A percentile compares a stretch with the other conserved stretches of the same genome.
These are phyloP conservation scores for Nicotiana noctiflora DNA, from an alignment of 257 asterid genomes.

Conservation along the genomic window DNA sequence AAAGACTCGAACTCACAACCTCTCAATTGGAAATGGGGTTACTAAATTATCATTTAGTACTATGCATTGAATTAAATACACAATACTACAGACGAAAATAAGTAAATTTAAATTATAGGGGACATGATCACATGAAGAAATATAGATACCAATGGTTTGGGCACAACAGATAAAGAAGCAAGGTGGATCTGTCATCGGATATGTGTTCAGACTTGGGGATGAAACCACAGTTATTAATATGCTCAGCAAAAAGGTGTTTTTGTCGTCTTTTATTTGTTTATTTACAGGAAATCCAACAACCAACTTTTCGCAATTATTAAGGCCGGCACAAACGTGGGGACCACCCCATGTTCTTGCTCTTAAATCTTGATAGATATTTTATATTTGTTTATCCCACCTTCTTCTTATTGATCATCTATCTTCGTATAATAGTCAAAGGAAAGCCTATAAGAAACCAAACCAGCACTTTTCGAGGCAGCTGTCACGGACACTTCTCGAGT, in stretches of 20 bases:
- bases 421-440: neutral
- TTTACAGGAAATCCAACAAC: neutral
- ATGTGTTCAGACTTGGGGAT: neutral
- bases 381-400: too few relatives aligned
- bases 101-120: too few relatives aligned
- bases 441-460: neutral
- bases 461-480: neutral
- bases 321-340: neutral
- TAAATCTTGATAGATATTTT: too few relatives aligned
- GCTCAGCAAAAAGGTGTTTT: neutral
- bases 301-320: neutral
- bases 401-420: neutral
- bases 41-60: too few relatives aligned
- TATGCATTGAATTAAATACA: too few relatives aligned
- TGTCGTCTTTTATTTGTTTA: neutral
- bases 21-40: too few relatives aligned
- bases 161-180: neutral
- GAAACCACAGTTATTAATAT: neutral
- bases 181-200: neutral
- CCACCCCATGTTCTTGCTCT: too few relatives aligned
- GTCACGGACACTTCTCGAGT: too few relatives aligned
- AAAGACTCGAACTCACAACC: too few relatives aligned
- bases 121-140: too few relatives aligned
- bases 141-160: too few relatives aligned
- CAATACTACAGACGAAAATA: too few relatives aligned